These are phyloP conservation scores for Pseudogymnoascus sp. DNA, from an alignment of 2,329 filamentous ascomycete species.

Conservation along the genomic window DNA sequence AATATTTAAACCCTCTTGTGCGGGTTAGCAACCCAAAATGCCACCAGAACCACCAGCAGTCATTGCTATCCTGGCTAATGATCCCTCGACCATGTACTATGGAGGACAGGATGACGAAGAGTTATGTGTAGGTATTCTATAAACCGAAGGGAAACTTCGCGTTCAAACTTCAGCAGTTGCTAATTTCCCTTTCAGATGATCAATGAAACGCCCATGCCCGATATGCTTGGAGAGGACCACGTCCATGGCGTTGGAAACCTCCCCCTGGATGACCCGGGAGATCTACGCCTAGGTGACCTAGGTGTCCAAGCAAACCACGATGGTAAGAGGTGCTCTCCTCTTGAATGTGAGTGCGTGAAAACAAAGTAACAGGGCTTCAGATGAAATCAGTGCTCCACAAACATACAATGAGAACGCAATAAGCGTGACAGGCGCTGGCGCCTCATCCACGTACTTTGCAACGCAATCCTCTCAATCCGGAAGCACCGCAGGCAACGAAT, in stretches of 20 bases:
- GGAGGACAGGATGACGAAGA: neutral
- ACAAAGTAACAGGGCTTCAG: neutral
- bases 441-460: constrained; percentile 27
- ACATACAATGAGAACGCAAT: constrained; percentile 18
- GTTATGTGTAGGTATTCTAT: neutral
- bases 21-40: constrained; percentile 14
- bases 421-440: constrained; percentile 26
- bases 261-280: constrained; percentile 37
- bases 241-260: constrained; percentile 34
- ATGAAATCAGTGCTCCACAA: neutral
- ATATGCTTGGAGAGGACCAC: constrained; percentile 40
- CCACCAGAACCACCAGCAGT: constrained; percentile 19
- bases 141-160: neutral
- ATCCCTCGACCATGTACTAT: constrained; percentile 23
- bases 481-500: constrained; percentile 55
- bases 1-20: neutral
- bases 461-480: constrained; percentile 20
- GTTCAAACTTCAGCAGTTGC: neutral
- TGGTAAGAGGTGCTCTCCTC: neutral
- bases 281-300: constrained; percentile 24
- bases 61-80: constrained; percentile 21
- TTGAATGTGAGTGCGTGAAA: neutral
- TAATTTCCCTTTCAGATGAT: constrained; percentile 9
- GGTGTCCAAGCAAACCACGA: constrained; percentile 16
- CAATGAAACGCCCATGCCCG: constrained; percentile 27